Evolutionary conservation across 176 grass and related monocot species (phyloP), one percentile per base, ranked within the genome.

Genomic region (Aegilops speltoides): DNA sequence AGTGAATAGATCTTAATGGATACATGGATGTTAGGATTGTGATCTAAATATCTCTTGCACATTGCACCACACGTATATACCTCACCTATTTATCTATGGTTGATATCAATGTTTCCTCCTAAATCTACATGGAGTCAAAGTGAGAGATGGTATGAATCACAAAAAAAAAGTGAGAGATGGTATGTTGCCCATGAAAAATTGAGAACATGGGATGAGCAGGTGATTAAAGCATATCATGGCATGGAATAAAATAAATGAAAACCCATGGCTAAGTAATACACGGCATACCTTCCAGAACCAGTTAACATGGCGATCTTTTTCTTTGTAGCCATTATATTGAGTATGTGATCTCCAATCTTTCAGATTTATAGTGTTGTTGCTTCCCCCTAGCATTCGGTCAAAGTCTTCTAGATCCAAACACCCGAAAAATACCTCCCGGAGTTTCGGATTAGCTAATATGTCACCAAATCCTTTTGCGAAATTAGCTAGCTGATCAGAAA

Each of bases 281-380:
- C 10, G 8, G 26, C 34, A 12, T 91, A 99, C 97, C 97, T 99
- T 94, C 97, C 97, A 99, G 83, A 99, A 99, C 94, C 94, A 95
- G 78, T 41, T 76, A 66, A 99, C 90, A 45, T 83, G 80, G 41
- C 85, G 85, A 90, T 99, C 97, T 84, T 88, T 97, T 80, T 91
- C 79, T 87, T 93, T 97, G 92, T 97, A 99, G 54, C 94, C 97
- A 87, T 89, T 91, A 84, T 99, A 99, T 73, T 95, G 90, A 50
- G 97, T 99, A 89, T 99, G 92, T 54, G 87, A 90, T 89, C 84
- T 99, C 97, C 97, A 99, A 86, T 97, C 97, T 89, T 89, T 94
- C 85, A 99, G 14, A 83, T 91, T 86, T 68, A 99, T 84, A 38
- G 43, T 76, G 38, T 85, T 84, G 22, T 80, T 91, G 38, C 74